Base-by-base conservation (phyloP, 2,329 filamentous ascomycete species). In the Xylariaceae sp. region DNA sequence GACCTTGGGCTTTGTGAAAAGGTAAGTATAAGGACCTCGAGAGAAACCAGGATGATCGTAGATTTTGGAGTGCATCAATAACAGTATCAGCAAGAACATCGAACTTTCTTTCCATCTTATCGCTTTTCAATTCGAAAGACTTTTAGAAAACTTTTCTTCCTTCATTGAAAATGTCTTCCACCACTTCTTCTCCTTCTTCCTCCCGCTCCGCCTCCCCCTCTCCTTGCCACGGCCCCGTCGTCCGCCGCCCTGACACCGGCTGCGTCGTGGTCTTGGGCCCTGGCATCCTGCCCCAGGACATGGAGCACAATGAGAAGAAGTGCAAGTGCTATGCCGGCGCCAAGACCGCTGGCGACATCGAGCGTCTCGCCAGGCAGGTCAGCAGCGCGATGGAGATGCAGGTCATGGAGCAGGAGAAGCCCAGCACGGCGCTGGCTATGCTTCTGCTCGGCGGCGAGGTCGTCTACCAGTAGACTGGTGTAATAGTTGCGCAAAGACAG, bases 331-430 rank as follows among this genome's bases (percentile, higher is more conserved):
- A 42, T 18, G 19, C 52, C 9, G 18, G 11, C 11, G 41, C 36
- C 16, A n/a, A 39, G 2, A 35, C 37, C 1, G 16, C 38, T 4
- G 44, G 43, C 9, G 37, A 51, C 4, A 22, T 53, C 9, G 33
- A 18, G 12, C 37, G 41, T 9, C n/a, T 53, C 19, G 41, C 31
- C 3, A 15, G 15, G 7, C 44, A 18, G 12, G 32, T 43, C n/a
- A 29, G 24, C 4, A 17, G 31, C 13, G 52, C 52, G 8, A 15
- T 55, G 3, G 7, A 22, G 7, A 45, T 48, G 39, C 34, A 38
- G 3, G 44, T 48, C 4, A 3, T 56, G 3, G 44, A 49, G 11
- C 26, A 18, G 4, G 52, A 56, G 35, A 55, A 54, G 44, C 51
- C 47, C 3, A 47, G 42, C 8, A 16, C 43, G 2, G 41, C 30